These are phyloP conservation scores for Pleurotus tuber-regium DNA, from an alignment of 768 basidiomycete genomes.

Conservation along the genomic window DNA sequence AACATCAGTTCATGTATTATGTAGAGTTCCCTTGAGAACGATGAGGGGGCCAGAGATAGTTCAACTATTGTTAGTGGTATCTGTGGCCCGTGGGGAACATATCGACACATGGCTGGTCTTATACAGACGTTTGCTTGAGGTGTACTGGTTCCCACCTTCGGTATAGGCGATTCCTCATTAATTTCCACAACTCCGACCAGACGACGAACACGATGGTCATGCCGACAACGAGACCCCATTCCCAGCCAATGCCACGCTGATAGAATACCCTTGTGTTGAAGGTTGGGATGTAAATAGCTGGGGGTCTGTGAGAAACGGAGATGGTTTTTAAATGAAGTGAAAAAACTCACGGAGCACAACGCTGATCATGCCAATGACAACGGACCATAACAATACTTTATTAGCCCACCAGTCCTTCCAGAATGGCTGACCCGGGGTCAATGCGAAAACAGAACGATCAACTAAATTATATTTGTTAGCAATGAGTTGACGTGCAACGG, in stretches of 20 bases:
- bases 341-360: constrained; percentile 33
- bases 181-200: constrained; percentile 38
- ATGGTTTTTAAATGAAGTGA: not conserved
- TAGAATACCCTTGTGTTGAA: constrained; percentile 37
- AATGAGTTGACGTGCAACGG: not conserved
- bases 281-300: constrained; percentile 36
- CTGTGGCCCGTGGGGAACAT: no score
- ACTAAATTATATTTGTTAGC: constrained; percentile 19
- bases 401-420: constrained; percentile 34
- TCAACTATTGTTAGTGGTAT: no score
- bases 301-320: not conserved
- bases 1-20: no score
- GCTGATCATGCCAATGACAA: constrained; percentile 31
- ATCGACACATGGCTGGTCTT: no score
- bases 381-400: constrained; percentile 32
- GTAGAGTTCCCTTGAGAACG: no score
- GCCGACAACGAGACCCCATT: constrained; percentile 38
- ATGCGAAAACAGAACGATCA: constrained; percentile 34
- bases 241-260: constrained; percentile 34
- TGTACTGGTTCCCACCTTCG: constrained; percentile 23
- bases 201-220: constrained; percentile 33
- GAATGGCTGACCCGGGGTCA: constrained; percentile 33
- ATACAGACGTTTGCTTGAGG: no score
- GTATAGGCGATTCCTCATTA: constrained; percentile 27
- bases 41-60: no score